A percentile compares a stretch with the other conserved stretches of the same genome.
phyloP scores from a whole-genome alignment of 768 basidiomycete genomes.

The Sutorius australiensis region DNA sequence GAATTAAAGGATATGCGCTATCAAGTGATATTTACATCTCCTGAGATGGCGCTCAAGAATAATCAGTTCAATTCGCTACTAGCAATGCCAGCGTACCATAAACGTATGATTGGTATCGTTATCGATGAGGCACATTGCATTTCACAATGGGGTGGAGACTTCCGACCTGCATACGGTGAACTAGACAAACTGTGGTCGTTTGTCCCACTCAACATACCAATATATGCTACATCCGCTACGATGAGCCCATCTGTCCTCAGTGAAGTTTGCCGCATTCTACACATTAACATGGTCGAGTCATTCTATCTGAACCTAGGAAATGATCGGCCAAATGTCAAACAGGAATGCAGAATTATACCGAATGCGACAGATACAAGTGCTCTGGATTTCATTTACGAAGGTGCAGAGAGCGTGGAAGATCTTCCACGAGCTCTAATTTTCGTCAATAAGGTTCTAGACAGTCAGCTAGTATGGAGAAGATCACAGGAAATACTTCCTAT shows the following conservation, averaged over 20 bases:
- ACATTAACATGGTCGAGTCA: background rate
- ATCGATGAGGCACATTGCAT: background rate
- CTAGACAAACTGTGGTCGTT: background rate
- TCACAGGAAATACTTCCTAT: background rate
- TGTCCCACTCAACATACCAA: background rate
- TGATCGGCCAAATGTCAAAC: background rate
- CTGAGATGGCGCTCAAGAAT: background rate
- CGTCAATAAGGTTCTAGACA: background rate
- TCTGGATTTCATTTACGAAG: background rate
- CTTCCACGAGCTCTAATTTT: background rate
- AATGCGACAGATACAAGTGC: background rate
- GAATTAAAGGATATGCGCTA: background rate
- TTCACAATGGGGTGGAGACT: background rate
- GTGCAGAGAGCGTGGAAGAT: background rate
- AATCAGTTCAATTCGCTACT: background rate
- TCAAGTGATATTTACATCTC: background rate
- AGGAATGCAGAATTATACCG: background rate
- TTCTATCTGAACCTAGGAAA: background rate
- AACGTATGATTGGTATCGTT: background rate
- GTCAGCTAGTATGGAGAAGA: background rate
- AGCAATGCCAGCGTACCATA: background rate
- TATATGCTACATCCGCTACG: background rate
- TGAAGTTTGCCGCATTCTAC: background rate
- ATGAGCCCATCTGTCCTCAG: background rate
- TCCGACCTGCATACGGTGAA: background rate